These are phyloP conservation scores for Proteromonas lacertae DNA, from an alignment of 352 stramenopile species.

Conservation along the genomic window DNA sequence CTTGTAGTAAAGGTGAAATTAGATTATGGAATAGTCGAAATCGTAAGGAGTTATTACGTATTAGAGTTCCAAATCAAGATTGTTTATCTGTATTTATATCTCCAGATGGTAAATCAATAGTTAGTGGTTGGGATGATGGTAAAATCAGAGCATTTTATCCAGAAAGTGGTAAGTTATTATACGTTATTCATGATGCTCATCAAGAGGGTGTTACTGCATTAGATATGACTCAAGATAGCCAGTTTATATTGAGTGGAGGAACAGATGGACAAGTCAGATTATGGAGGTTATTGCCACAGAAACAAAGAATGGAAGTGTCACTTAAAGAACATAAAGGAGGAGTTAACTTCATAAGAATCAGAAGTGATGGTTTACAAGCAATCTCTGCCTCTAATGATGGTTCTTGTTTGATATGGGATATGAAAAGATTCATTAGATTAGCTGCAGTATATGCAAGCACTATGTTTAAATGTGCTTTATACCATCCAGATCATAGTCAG, in stretches of 20 bases:
- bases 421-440: slow-evolving; percentile 48
- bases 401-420: slow-evolving; percentile 80
- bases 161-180: slow-evolving; percentile 71
- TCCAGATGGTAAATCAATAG: slow-evolving; percentile 35
- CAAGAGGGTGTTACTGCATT: slow-evolving; percentile 67
- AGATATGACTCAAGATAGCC: slow-evolving; percentile 29
- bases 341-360: no score
- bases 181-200: slow-evolving; percentile 78
- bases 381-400: slow-evolving; percentile 29
- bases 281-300: slow-evolving; percentile 50
- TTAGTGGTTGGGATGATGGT: slow-evolving; percentile 74
- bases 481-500: slow-evolving; percentile 77
- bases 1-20: slow-evolving; percentile 51
- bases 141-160: slow-evolving; percentile 81
- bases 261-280: slow-evolving; percentile 61
- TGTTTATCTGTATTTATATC: slow-evolving; percentile 65
- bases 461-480: slow-evolving; percentile 58
- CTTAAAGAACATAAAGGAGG: slow-evolving; percentile 69
- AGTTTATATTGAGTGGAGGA: slow-evolving; percentile 43
- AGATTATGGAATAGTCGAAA: slow-evolving; percentile 64
- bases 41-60: slow-evolving; percentile 63
- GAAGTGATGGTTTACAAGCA: no score
- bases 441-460: slow-evolving; percentile 75
- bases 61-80: slow-evolving; percentile 75
- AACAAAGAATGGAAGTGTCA: slow-evolving; percentile 67